Conservation (phyloP, 192 early-diverging fungal species). For the Coemansia sp. region DNA sequence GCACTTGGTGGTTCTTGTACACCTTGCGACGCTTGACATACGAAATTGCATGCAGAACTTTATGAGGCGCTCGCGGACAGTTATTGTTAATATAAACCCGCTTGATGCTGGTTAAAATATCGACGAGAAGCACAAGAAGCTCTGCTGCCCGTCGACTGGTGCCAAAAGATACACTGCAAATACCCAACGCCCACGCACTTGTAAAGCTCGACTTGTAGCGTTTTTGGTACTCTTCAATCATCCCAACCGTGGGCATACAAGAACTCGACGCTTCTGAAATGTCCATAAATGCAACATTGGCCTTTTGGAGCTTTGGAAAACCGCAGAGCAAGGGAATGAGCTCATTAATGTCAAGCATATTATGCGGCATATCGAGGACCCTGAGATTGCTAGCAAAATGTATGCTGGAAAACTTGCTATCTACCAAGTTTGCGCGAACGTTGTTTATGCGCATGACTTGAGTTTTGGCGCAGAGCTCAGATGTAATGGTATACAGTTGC, state of each 20-base stretch:
- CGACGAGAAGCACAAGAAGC: constrained; percentile 19
- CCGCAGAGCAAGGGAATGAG: constrained; percentile 7
- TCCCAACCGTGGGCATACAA: constrained; percentile 1
- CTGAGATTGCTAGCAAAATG: neutral
- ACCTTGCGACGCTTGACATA: constrained; percentile 10
- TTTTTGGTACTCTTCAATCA: constrained; percentile 10
- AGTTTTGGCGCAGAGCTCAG: constrained; percentile 5
- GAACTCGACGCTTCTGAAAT: neutral
- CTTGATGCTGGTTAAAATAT: constrained; percentile 15
- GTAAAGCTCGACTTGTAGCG: constrained; percentile 8
- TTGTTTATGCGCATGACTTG: constrained; percentile 7
- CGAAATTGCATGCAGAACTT: constrained; percentile 3
- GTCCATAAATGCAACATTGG: neutral
- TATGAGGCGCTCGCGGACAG: neutral
- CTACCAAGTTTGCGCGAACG: neutral
- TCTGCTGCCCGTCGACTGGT: constrained; percentile 14
- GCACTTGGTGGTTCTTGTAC: constrained; percentile 7
- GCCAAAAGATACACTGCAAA: neutral
- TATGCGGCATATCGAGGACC: constrained; percentile 14
- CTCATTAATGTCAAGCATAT: constrained; percentile 1
- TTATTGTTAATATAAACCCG: constrained; percentile 3
- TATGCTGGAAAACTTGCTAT: neutral
- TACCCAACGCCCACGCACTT: constrained; percentile 3
- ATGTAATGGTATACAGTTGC: constrained; percentile 1
- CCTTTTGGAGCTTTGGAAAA: constrained; percentile 8